phyloP scores from a whole-genome alignment of 2,329 filamentous ascomycete genomes.

The Monosporascus sp. region DNA sequence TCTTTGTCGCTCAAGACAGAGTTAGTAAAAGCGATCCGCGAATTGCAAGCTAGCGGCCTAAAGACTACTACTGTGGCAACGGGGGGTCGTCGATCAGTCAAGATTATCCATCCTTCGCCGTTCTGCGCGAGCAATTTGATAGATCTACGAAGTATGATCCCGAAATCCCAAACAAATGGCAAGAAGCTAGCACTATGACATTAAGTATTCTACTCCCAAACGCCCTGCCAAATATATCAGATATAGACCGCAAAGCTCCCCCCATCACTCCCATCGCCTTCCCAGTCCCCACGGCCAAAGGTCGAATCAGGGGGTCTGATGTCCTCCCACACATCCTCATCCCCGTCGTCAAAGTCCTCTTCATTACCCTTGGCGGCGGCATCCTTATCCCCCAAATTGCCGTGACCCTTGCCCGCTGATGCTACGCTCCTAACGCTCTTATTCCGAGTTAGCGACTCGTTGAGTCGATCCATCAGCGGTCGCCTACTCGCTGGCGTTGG shows the following conservation, averaged over 20 bases:
- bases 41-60: too few relatives aligned
- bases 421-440: constrained; percentile 8
- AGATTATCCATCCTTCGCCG: too few relatives aligned
- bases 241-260: constrained; percentile 27
- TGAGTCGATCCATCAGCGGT: constrained; percentile 12
- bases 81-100: too few relatives aligned
- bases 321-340: constrained; percentile 26
- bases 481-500: constrained; percentile 11
- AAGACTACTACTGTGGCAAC: too few relatives aligned
- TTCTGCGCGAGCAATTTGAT: too few relatives aligned
- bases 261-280: constrained; percentile 22
- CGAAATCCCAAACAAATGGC: too few relatives aligned
- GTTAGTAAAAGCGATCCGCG: too few relatives aligned
- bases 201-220: too few relatives aligned
- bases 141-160: too few relatives aligned
- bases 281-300: constrained; percentile 18
- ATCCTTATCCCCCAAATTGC: neutral
- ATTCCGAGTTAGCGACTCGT: constrained; percentile 5
- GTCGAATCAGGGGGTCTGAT: constrained; percentile 21
- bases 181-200: too few relatives aligned
- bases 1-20: too few relatives aligned
- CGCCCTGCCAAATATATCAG: constrained; percentile 6
- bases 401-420: neutral
- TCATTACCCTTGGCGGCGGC: neutral
- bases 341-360: constrained; percentile 11